A percentile compares a stretch with the other conserved stretches of the same genome.
Evolutionary conservation across 352 stramenopile species (phyloP).

Genomic region (Phytophthora tubulina): DNA sequence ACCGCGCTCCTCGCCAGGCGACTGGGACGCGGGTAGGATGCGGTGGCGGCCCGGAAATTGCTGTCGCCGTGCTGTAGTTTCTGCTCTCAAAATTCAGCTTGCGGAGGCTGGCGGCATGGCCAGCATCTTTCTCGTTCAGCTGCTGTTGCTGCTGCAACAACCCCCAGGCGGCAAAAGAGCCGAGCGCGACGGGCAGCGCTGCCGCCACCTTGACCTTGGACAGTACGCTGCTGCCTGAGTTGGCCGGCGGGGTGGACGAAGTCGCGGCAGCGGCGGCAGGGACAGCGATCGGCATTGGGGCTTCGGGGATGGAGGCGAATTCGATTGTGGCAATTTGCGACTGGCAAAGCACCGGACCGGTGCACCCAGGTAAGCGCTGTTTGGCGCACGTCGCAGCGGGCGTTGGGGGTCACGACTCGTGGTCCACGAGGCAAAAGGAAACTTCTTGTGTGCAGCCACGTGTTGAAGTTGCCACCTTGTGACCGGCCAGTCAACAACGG

Average conservation of each 20-base stretch:
- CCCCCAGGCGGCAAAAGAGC: conserved; percentile 13
- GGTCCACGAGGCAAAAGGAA: conserved; percentile 1
- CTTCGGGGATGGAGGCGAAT: conserved; percentile 7
- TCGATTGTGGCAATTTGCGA: conserved; percentile 10
- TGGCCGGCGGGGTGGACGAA: neutral
- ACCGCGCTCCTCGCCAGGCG: conserved; percentile 28
- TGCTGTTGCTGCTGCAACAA: conserved; percentile 26
- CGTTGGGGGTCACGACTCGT: neutral
- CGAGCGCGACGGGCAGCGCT: conserved; percentile 2
- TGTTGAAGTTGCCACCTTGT: conserved; percentile 21
- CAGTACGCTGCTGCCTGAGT: neutral
- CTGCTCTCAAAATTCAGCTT: conserved; percentile 19
- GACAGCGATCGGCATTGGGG: conserved; percentile 6
- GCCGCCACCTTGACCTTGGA: conserved; percentile 13
- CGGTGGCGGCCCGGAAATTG: conserved; percentile 1
- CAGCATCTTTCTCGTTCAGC: conserved; percentile 21
- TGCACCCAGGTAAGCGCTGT: neutral
- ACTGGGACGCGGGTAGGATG: conserved; percentile 7
- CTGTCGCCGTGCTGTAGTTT: conserved; percentile 9
- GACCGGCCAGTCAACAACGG: neutral
- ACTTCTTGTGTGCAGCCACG: conserved; percentile 17
- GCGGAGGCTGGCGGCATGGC: too few relatives aligned
- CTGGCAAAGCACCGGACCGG: conserved; percentile 6
- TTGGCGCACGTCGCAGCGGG: neutral
- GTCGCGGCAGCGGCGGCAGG: neutral